Percentiles rank a stretch among this genome's conserved stretches.
These are phyloP conservation scores for Aspergillus bertholletiae DNA, from an alignment of 495 filamentous ascomycete species.

Conservation along the genomic window DNA sequence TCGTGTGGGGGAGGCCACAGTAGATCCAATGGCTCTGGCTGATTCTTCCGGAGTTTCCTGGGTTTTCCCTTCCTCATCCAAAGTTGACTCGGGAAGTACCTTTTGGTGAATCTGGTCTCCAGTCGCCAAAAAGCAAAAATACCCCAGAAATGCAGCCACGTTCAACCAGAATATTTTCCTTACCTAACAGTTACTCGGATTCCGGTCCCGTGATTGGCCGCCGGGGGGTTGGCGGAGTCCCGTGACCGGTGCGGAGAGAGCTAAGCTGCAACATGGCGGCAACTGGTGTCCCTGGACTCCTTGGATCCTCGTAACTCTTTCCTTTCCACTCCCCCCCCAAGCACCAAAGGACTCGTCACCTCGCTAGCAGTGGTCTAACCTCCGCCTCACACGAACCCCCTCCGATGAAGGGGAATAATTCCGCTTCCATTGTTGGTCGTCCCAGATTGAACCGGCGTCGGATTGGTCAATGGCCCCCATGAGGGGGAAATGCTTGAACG, in stretches of 20 bases:
- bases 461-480: neutral
- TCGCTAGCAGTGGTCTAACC: too few relatives aligned
- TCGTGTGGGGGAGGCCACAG: too few relatives aligned
- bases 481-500: neutral
- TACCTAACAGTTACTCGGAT: constrained; percentile 19
- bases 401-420: neutral
- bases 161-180: constrained; percentile 6
- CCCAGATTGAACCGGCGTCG: neutral
- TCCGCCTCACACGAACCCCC: too few relatives aligned
- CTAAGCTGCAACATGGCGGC: neutral
- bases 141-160: constrained; percentile 2
- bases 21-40: too few relatives aligned
- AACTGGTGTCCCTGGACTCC: neutral
- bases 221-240: neutral
- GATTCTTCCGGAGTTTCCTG: too few relatives aligned
- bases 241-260: constrained; percentile 5
- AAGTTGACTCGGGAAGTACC: too few relatives aligned
- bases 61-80: too few relatives aligned
- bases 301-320: too few relatives aligned
- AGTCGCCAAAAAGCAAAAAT: neutral
- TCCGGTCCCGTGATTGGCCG: neutral
- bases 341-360: too few relatives aligned
- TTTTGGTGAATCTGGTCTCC: too few relatives aligned
- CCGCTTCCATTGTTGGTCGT: neutral
- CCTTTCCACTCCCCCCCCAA: too few relatives aligned